Evolutionary conservation across 306 rosid species (phyloP).

Genomic region (Amphicarpaea edgeworthii): DNA sequence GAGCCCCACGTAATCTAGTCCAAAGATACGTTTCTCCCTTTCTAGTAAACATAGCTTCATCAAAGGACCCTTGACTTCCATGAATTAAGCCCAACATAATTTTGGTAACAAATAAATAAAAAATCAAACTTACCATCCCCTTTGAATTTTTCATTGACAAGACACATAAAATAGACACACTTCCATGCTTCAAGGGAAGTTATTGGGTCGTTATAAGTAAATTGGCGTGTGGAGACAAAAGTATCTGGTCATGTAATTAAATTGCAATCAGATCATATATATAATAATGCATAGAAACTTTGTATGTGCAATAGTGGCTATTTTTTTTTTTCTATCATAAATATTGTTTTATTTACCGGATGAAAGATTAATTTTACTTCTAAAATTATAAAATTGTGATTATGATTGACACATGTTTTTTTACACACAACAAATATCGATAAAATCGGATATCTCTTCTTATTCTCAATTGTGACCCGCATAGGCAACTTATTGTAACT

Average conservation of each 20-base stretch:
- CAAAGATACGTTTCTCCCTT: conserved; percentile 42
- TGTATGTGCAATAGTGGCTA: not conserved
- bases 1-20: conserved; percentile 48
- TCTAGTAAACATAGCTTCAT: conserved; percentile 37
- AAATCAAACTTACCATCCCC: not conserved
- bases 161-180: not conserved
- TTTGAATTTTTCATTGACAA: conserved; percentile 1
- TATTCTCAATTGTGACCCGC: not conserved
- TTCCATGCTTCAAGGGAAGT: not conserved
- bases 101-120: not conserved
- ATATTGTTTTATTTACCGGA: too few species aligned
- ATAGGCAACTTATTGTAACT: not conserved
- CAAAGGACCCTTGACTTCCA: conserved; percentile 34
- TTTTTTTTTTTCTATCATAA: too few species aligned
- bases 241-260: not conserved
- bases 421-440: too few species aligned
- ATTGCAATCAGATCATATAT: not conserved
- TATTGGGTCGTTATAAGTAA: conserved; percentile 17
- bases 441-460: not conserved
- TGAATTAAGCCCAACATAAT: not conserved
- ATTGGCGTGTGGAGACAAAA: not conserved
- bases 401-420: too few species aligned
- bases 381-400: too few species aligned
- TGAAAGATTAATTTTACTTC: too few species aligned
- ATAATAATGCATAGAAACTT: not conserved